These are phyloP conservation scores for Stenogyne calaminthoides DNA, from an alignment of 305 asterid genomes.

Conservation along the genomic window DNA sequence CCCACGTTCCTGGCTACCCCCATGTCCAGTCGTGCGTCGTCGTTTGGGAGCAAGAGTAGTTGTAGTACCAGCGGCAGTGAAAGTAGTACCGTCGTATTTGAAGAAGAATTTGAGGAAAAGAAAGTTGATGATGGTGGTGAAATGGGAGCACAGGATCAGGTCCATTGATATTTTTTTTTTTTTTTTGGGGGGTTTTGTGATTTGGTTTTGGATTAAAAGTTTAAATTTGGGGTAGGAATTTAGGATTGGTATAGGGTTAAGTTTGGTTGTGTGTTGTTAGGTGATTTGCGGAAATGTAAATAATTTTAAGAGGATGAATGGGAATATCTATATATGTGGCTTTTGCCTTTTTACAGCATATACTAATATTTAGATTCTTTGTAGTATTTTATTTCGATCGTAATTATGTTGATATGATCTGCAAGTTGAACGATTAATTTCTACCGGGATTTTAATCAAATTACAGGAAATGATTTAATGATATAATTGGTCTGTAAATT, in stretches of 20 bases:
- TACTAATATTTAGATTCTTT: not conserved
- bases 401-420: not conserved
- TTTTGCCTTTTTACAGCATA: not conserved
- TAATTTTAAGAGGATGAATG: slow-evolving; percentile 46
- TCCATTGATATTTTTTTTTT: slow-evolving; percentile 9
- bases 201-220: not conserved
- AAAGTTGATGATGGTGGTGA: slow-evolving; percentile 31
- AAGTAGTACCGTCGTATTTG: slow-evolving; percentile 27
- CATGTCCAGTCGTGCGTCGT: slow-evolving; percentile 68
- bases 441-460: not conserved
- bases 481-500: not conserved
- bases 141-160: slow-evolving; percentile 32
- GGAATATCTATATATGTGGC: not conserved
- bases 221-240: not conserved
- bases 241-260: slow-evolving; percentile 7
- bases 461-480: not conserved
- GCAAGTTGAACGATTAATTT: not conserved
- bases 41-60: slow-evolving; percentile 54
- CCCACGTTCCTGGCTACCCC: slow-evolving; percentile 90
- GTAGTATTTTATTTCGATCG: not conserved
- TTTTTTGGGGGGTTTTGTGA: not conserved
- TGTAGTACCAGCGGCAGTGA: slow-evolving; percentile 37
- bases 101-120: slow-evolving; percentile 37
- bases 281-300: slow-evolving; percentile 48
- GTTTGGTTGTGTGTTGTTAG: not conserved